Conservation (phyloP, 2,329 filamentous ascomycete genomes). For the Penicillium sp. region DNA sequence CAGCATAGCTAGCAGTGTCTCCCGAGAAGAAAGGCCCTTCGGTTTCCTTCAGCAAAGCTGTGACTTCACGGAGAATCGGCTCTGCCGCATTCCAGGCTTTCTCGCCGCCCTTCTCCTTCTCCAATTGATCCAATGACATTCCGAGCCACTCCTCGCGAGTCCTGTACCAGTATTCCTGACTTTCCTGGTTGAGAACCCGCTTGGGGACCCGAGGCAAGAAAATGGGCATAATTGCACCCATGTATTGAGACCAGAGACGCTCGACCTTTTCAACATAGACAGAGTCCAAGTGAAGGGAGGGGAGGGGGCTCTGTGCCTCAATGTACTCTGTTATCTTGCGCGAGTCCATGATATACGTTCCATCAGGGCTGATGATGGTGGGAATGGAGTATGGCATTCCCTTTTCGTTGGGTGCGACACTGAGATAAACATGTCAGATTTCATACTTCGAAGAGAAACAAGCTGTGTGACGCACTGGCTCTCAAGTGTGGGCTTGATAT, state of each 20-base stretch:
- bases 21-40: constrained; percentile 63
- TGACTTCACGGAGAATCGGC: constrained; percentile 38
- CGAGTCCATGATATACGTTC: constrained; percentile 66
- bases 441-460: background rate
- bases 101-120: constrained; percentile 50
- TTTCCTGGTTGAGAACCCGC: constrained; percentile 54
- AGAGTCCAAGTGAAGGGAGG: constrained; percentile 60
- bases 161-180: constrained; percentile 57
- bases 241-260: constrained; percentile 31
- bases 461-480: constrained; percentile 49
- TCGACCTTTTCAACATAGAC: constrained; percentile 51
- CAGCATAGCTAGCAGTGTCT: constrained; percentile 56
- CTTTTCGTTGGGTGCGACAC: constrained; percentile 51
- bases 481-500: constrained; percentile 60
- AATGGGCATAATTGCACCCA: constrained; percentile 41
- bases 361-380: constrained; percentile 57
- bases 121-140: constrained; percentile 56
- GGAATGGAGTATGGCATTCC: constrained; percentile 57
- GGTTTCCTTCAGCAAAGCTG: constrained; percentile 56
- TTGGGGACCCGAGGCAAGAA: constrained; percentile 54
- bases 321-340: constrained; percentile 60
- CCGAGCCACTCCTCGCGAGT: constrained; percentile 55
- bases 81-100: constrained; percentile 52
- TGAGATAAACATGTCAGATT: constrained; percentile 13
- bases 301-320: constrained; percentile 61